Evolutionary conservation across 169 alveolate species (phyloP), one percentile per base, ranked within the genome.

Genomic region (Plasmodium falciparum): DNA sequence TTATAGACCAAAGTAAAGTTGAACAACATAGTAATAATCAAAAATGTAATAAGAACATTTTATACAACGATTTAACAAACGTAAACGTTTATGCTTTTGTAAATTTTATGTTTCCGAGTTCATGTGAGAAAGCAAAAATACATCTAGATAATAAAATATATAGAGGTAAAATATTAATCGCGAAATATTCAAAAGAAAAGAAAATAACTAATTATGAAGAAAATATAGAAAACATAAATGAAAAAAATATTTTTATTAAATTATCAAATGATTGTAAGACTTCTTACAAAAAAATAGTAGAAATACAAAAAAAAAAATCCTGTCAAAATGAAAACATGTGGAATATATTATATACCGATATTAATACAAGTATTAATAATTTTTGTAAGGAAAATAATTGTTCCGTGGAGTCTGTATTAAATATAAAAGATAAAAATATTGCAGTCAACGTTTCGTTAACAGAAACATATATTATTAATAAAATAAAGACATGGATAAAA

Each of bases 301-400:
- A 95, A 93, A 93, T 93, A 52, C 96, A 95, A 88, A 92, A 80
- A 76, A 88, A 74, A 85, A 93, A 88, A 63, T 93, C 93, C 62
- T 95, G 97, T 69, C 96, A 93, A 76, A 97, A 97, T 72, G 96
- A 94, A 78, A 94, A 94, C 54, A 97, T 97, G 24, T 98, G 99
- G 99, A 98, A 98, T 92, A 89, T 97, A 72, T 95, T 98, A n/a
- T 98, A 97, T 93, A 92, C 98, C 43, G 98, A 97, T 91, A 98
- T 97, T 17, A 97, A 98, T 89, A 93, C 99, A 3, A 98, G 98
- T 29, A 95, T 97, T 54, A 91, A 95, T 69, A 93, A 98, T 8
- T 96, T 97, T 45, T 91, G 98, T 39, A 93, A 91, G 24, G 95
- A 95, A 92, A 95, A 96, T 67, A 94, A 94, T 20, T 74, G 97